Conservation (phyloP, 2,329 filamentous ascomycete genomes). For the Stemphylium vesicarium region DNA sequence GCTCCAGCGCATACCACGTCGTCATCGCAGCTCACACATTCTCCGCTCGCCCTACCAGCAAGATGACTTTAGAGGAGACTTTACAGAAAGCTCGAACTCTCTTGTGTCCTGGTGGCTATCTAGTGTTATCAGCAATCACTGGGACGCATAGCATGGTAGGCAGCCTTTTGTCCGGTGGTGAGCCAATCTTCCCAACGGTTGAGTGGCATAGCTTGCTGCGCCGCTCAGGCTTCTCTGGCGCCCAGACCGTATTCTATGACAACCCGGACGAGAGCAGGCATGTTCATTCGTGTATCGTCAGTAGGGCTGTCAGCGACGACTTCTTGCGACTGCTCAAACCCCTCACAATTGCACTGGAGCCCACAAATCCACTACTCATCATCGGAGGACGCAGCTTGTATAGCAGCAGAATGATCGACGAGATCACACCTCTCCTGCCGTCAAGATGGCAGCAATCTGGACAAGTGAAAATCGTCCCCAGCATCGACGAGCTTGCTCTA, state of each 20-base stretch:
- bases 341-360: no score
- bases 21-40: slow-evolving; percentile 22
- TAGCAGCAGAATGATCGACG: no score
- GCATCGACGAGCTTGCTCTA: no score
- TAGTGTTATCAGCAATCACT: slow-evolving; percentile 43
- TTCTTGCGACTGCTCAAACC: not conserved
- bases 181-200: not conserved
- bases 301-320: not conserved
- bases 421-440: no score
- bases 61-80: slow-evolving; percentile 8
- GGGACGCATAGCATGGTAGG: no score
- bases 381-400: no score
- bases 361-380: no score
- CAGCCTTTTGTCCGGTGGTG: no score
- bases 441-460: no score
- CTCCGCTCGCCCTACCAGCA: slow-evolving; percentile 9
- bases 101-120: slow-evolving; percentile 51
- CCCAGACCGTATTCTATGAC: not conserved
- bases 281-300: not conserved
- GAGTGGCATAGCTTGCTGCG: slow-evolving; percentile 27
- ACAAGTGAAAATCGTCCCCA: no score
- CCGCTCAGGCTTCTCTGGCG: not conserved
- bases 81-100: slow-evolving; percentile 19
- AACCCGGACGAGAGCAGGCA: no score
- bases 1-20: slow-evolving; percentile 16